Percentiles rank a stretch among this genome's conserved stretches.
phyloP scores from a whole-genome alignment of 2,329 filamentous ascomycete species.

The Biscogniauxia marginata region DNA sequence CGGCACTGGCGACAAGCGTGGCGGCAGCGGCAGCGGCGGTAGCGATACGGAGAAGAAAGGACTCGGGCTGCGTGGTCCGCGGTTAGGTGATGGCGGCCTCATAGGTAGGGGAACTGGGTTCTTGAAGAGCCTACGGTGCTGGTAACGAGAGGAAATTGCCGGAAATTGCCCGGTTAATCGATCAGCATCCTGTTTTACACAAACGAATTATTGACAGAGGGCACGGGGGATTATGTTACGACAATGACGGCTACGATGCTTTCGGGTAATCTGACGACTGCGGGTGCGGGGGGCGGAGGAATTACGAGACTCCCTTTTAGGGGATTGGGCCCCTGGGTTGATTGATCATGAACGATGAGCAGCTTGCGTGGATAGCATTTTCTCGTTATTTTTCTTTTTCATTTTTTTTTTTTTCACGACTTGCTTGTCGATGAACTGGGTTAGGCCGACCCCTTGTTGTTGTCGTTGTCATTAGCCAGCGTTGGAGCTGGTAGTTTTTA shows the following conservation, averaged over 20 bases:
- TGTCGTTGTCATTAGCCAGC: not conserved
- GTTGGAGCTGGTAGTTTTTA: not conserved
- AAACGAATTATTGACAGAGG: too few species aligned
- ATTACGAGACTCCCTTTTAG: not conserved
- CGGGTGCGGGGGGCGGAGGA: not conserved
- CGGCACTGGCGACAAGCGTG: conserved; percentile 31
- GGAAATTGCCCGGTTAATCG: too few species aligned
- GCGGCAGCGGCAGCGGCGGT: conserved; percentile 25
- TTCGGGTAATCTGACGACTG: not conserved
- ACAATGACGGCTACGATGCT: not conserved
- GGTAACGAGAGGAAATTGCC: conserved; percentile 44
- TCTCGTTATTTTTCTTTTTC: not conserved
- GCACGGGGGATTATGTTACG: not conserved
- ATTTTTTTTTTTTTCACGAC: not conserved
- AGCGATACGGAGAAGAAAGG: conserved; percentile 41
- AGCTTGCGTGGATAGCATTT: not conserved
- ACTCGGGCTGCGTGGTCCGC: conserved; percentile 36
- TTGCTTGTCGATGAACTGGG: not conserved
- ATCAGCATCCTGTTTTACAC: too few species aligned
- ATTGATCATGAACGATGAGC: not conserved
- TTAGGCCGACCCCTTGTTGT: not conserved
- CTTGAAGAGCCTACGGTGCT: conserved; percentile 57
- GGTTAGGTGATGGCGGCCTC: conserved; percentile 44
- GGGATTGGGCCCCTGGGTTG: not conserved
- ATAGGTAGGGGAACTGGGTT: conserved; percentile 46